Evolutionary conservation across 148 eudicot species (phyloP).

Genomic region (Bassia scoparia): DNA sequence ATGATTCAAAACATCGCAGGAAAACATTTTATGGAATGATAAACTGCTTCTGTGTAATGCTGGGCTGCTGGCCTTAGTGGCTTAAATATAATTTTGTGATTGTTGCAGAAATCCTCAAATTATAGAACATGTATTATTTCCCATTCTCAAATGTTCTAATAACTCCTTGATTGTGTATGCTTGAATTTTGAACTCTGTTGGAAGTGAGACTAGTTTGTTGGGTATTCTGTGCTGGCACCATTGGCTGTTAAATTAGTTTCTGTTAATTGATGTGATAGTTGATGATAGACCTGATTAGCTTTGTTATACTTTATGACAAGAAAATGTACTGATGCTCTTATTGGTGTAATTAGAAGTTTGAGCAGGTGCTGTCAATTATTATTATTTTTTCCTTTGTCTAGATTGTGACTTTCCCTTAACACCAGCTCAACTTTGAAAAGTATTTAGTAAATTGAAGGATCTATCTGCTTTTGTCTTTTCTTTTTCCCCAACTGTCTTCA

Average conservation of each 20-base stretch:
- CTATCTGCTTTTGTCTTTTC: background rate
- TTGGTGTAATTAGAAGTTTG: background rate
- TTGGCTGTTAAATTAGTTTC: background rate
- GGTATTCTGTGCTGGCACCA: background rate
- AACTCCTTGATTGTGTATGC: background rate
- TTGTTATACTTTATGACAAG: background rate
- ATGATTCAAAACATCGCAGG: too few relatives aligned
- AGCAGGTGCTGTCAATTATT: background rate
- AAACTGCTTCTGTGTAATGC: too few relatives aligned
- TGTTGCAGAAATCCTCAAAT: background rate
- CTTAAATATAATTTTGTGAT: too few relatives aligned
- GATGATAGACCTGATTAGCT: background rate
- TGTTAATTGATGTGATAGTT: background rate
- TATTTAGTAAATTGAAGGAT: background rate
- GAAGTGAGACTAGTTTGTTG: background rate
- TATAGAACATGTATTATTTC: background rate
- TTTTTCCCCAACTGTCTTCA: background rate
- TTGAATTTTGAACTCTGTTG: background rate
- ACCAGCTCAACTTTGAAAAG: background rate
- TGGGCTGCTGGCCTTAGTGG: too few relatives aligned
- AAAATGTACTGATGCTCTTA: background rate
- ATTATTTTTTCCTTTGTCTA: background rate
- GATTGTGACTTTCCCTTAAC: background rate
- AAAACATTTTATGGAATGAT: too few relatives aligned
- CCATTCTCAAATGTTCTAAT: background rate